Base-by-base conservation (phyloP, 441 rosid genomes). In the Brassica hybrid region DNA sequence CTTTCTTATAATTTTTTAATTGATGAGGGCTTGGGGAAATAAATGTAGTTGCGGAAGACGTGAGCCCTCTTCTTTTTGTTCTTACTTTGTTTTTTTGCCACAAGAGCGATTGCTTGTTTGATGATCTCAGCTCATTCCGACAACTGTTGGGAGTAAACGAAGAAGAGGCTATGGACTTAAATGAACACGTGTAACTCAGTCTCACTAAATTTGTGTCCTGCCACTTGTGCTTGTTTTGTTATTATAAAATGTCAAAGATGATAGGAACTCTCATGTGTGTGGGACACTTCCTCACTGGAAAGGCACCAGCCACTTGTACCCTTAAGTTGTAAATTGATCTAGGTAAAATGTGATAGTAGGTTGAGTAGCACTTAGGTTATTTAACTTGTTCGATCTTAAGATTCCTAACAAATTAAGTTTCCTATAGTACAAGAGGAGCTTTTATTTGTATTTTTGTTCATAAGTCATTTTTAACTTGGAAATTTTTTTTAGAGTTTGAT, bases 251-350 rank as follows among this genome's bases (percentile, higher is more conserved):
- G 81, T 66, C 81, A 77, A 72, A 72, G 8, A 34, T 78, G 77
- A 78, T 48, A 67, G 58, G 14, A 72, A 72, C 77, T 78, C 45
- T 72, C 81, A 60, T 67, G 69, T 72, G 68, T 69, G 67, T 71
- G 21, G 34, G 61, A 78, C 64, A 67, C 64, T 72, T 67, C 65
- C 59, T 10, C 65, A 6, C 54, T 78, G 77, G 69, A 67, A 78
- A 72, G 10, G 65, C 69, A 50, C 77, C 50, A 72, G 27, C 62
- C 56, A 71, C 80, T 72, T 77, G 64, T 72, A 52, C 19, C 52
- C 34, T 27, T 19, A 60, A 18, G 13, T 45, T 8, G 11, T 67
- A n/a, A 32, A 45, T n/a, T 32, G 9, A 32, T 60, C 19, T 45
- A 16, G 21, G 12, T 19, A 12, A 70, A 17, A 58, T 25, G 30